Base-by-base conservation (phyloP, 306 rosid genomes). In the Rubus parviflorus region DNA sequence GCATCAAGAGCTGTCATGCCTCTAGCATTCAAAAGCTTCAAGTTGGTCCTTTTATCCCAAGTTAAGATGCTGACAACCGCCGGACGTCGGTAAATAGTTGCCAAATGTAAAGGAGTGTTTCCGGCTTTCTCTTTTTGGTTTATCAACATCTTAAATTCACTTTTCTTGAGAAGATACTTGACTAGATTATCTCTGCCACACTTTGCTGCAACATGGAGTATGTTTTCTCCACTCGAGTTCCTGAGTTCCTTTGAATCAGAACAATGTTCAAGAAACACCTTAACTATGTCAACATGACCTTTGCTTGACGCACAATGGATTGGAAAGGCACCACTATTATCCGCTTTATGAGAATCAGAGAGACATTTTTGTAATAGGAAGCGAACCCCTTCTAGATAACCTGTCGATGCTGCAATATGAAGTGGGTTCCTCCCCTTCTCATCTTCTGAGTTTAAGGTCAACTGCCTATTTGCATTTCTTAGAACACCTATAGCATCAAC, bases 31-130 rank as follows among this genome's bases (percentile, higher is more conserved):
- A 42, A 20, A 23, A 60, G 38, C 23, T 23, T 46, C 6, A 58
- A 2, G 6, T 74, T 47, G 23, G 53, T 48, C 67, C 77, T 43
- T n/a, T 7, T 4, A 16, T 74, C 70, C 70, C 77, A 73, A 11
- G 68, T 61, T 30, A 74, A 8, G 19, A 43, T 23, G 69, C 19
- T 23, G 22, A 73, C 45, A 45, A 74, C 77, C 40, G 35, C 47
- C 10, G 58, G 35, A 25, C 10, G 70, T 1, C 8, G 60, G 25
- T 35, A 37, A 8, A 25, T 19, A 3, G 81, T 47, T 25, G 85
- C 85, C 77, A 80, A 40, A 75, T 80, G 87, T 68, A 83, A 80
- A 15, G 89, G 85, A 6, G 83, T 80, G 4, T 86, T 20, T 69
- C 85, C 81, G 0, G 37, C 0, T 0, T 0, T 16, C 37, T 86